Base-by-base conservation (phyloP, 106 monocot genomes). In the Chionographis japonica region DNA sequence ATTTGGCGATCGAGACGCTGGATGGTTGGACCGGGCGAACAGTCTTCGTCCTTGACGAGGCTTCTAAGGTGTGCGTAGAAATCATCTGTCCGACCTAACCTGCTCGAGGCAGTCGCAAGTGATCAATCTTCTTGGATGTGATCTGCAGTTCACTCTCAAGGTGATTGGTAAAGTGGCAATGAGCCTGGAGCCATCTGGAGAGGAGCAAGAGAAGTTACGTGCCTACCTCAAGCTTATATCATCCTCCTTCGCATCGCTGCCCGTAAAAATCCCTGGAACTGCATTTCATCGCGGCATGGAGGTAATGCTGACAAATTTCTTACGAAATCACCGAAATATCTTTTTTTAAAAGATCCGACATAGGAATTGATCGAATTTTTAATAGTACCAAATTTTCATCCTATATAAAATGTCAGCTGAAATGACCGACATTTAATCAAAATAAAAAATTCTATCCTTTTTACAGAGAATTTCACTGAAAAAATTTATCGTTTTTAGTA, bases 221-320 rank as follows among this genome's bases (percentile, higher is more conserved):
- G 79, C 79, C 36, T 62, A 79, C 62, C 68, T 79, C 50, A 73
- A 79, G 71, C 8, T 49, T 2, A 79, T 79, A 56, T 73, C 73
- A 39, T 55, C 79, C 8, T 56, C 66, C 1, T 79, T 79, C 60
- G 50, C 73, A 37, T 68, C 73, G 14, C 27, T 79, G 63, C 79
- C 79, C 49, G n/a, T 79, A 10, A 79, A 79, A 56, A 68, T 79
- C 37, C 79, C 79, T 0, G 79, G 79, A 40, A 63, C 63, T 14
- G 40, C 67, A 9, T 79, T 79, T 39, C 57, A 73, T 61, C 79
- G 68, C 0, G 79, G 79, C 4, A 42, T 79, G 11, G 20, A 79
- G 65, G 77, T 77, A 71, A 49, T 15, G 15, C 6, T 43, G 14
- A 63, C 15, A 17, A n/a, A n/a, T 46, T 46, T 4, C 8, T 46